A percentile compares a stretch with the other conserved stretches of the same genome.
These are phyloP conservation scores for Phytophthora brassicae DNA, from an alignment of 352 stramenopile species.

Conservation along the genomic window DNA sequence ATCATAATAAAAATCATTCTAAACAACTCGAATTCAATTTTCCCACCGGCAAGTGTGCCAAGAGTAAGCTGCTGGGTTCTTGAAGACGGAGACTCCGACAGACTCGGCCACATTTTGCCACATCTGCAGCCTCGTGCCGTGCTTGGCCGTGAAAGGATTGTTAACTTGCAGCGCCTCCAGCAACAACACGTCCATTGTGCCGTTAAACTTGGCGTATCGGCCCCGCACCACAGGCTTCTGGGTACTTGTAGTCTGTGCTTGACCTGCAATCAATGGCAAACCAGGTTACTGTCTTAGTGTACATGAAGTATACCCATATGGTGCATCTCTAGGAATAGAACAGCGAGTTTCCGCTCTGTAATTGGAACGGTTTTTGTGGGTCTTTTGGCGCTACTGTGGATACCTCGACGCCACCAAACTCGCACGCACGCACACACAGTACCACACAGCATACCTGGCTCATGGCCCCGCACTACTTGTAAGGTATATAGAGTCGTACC, in stretches of 20 bases:
- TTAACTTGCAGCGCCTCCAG: slow-evolving; percentile 67
- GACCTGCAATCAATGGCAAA: slow-evolving; percentile 2
- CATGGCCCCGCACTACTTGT: slow-evolving; percentile 19
- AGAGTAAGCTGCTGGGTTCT: slow-evolving; percentile 72
- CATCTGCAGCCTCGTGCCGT: slow-evolving; percentile 82
- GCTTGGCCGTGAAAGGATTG: slow-evolving; percentile 82
- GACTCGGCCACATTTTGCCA: slow-evolving; percentile 74
- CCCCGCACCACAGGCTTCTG: slow-evolving; percentile 46
- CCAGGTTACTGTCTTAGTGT: not conserved
- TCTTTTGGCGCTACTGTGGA: not conserved
- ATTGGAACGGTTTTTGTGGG: too few relatives aligned
- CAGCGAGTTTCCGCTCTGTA: not conserved
- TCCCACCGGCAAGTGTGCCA: slow-evolving; percentile 84
- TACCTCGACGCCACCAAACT: not conserved
- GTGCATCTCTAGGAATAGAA: slow-evolving; percentile 22
- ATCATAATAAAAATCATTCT: not conserved
- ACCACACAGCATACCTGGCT: slow-evolving; percentile 28
- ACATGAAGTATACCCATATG: too few relatives aligned
- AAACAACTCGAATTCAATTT: not conserved
- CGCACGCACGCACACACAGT: slow-evolving; percentile 3
- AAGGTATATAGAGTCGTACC: slow-evolving; percentile 43
- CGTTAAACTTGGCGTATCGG: slow-evolving; percentile 82
- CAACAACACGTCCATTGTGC: slow-evolving; percentile 75
- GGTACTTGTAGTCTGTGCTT: slow-evolving; percentile 5
- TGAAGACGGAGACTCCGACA: slow-evolving; percentile 58